phyloP scores from a whole-genome alignment of 306 rosid genomes.

The Luffa aegyptiaca region DNA sequence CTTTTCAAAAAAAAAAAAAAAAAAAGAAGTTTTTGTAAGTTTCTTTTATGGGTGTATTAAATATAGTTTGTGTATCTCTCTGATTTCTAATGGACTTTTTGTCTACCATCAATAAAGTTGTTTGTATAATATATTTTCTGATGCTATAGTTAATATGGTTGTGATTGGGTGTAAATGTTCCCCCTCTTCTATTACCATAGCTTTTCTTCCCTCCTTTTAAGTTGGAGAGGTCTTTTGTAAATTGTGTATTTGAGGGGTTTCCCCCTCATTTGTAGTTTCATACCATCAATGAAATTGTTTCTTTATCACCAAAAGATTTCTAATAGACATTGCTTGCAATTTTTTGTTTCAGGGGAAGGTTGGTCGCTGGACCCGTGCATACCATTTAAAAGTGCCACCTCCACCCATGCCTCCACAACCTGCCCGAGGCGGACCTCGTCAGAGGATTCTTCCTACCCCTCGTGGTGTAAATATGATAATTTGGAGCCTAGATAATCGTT shows the following conservation, averaged over 20 bases:
- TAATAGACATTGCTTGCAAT: slow-evolving; percentile 15
- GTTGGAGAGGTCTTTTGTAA: no score
- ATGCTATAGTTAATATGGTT: no score
- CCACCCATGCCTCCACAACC: slow-evolving; percentile 98
- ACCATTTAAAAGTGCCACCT: slow-evolving; percentile 97
- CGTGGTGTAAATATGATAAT: slow-evolving; percentile 98
- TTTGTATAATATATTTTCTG: no score
- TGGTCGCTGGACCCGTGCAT: slow-evolving; percentile 95
- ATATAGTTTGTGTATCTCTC: background rate
- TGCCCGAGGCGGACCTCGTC: slow-evolving; percentile 91
- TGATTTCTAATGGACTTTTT: slow-evolving; percentile 1
- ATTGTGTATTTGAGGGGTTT: no score
- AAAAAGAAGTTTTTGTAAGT: background rate
- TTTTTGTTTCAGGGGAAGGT: slow-evolving; percentile 56
- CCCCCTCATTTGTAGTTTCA: no score
- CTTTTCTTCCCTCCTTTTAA: no score
- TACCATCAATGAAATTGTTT: no score
- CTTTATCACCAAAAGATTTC: background rate
- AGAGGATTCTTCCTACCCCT: slow-evolving; percentile 93
- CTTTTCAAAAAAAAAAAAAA: no score
- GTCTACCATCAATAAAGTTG: no score
- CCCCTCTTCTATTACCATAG: no score
- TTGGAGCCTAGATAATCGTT: slow-evolving; percentile 99
- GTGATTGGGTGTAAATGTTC: no score
- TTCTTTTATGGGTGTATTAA: background rate